These are phyloP conservation scores for Populus nigra DNA, from an alignment of 345 rosid species.

Conservation along the genomic window DNA sequence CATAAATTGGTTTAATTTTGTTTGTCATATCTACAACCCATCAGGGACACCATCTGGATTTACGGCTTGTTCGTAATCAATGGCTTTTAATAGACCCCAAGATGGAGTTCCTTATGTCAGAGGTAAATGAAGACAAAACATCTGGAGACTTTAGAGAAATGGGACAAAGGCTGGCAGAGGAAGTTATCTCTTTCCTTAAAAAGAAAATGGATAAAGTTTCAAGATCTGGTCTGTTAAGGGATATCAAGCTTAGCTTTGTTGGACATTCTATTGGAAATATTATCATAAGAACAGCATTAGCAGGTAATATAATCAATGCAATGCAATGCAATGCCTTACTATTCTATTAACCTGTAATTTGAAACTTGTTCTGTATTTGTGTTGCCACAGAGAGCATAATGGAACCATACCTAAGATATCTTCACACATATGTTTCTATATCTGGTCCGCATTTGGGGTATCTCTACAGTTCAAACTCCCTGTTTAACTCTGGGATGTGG, in stretches of 20 bases:
- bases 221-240: constrained; percentile 55
- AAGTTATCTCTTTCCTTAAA: constrained; percentile 73
- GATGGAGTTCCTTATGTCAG: constrained; percentile 92
- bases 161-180: constrained; percentile 87
- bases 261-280: constrained; percentile 96
- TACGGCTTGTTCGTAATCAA: constrained; percentile 85
- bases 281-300: constrained; percentile 77
- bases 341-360: background rate
- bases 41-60: constrained; percentile 96
- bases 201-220: constrained; percentile 70
- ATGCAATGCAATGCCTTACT: constrained; percentile 9
- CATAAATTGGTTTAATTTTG: constrained; percentile 9
- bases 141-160: constrained; percentile 92
- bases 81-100: constrained; percentile 94
- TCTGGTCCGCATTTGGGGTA: constrained; percentile 97
- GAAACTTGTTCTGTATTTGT: constrained; percentile 9
- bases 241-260: constrained; percentile 83
- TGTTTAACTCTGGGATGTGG: constrained; percentile 95
- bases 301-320: constrained; percentile 48
- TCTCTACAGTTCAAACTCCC: constrained; percentile 85
- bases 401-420: constrained; percentile 76
- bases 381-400: constrained; percentile 64
- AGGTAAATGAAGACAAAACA: constrained; percentile 84
- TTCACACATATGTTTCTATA: constrained; percentile 71
- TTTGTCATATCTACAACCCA: background rate